Percentiles rank a stretch among this genome's conserved stretches.
Evolutionary conservation across 306 rosid species (phyloP).

Genomic region (Gastrolobium bilobum): DNA sequence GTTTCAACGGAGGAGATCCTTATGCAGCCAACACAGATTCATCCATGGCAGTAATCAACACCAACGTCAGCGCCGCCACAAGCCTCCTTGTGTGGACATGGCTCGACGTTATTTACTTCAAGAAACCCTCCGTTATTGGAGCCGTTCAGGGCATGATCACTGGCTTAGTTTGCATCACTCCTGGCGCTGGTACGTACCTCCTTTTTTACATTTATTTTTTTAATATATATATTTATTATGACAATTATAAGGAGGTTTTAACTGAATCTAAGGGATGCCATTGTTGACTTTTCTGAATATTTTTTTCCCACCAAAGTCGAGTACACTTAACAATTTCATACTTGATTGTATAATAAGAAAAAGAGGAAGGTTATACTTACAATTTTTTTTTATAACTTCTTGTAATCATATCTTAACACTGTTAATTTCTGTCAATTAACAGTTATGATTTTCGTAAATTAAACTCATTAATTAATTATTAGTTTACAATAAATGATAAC

Average conservation of each 20-base stretch:
- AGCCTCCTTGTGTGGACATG: slow-evolving; percentile 65
- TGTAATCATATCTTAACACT: too few relatives aligned
- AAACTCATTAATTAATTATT: too few relatives aligned
- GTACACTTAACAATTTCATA: too few relatives aligned
- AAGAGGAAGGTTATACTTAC: too few relatives aligned
- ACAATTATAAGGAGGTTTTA: background rate
- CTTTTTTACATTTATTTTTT: background rate
- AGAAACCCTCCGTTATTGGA: slow-evolving; percentile 67
- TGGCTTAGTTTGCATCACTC: slow-evolving; percentile 71
- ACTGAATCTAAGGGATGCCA: background rate
- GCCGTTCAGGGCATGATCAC: slow-evolving; percentile 76
- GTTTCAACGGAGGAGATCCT: slow-evolving; percentile 72
- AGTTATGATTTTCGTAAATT: too few relatives aligned
- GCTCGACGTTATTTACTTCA: slow-evolving; percentile 63
- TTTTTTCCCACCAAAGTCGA: too few relatives aligned
- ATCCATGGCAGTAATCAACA: slow-evolving; percentile 64
- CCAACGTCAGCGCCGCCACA: slow-evolving; percentile 68
- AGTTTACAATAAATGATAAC: too few relatives aligned
- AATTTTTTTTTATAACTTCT: too few relatives aligned
- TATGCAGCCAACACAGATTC: slow-evolving; percentile 64
- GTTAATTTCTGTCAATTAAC: too few relatives aligned
- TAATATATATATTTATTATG: background rate
- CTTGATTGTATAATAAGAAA: too few relatives aligned
- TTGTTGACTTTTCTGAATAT: too few relatives aligned
- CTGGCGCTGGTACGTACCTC: slow-evolving; percentile 56